phyloP scores from a whole-genome alignment of 1,139 yeast genomes.

The Suhomyces guaymorum region DNA sequence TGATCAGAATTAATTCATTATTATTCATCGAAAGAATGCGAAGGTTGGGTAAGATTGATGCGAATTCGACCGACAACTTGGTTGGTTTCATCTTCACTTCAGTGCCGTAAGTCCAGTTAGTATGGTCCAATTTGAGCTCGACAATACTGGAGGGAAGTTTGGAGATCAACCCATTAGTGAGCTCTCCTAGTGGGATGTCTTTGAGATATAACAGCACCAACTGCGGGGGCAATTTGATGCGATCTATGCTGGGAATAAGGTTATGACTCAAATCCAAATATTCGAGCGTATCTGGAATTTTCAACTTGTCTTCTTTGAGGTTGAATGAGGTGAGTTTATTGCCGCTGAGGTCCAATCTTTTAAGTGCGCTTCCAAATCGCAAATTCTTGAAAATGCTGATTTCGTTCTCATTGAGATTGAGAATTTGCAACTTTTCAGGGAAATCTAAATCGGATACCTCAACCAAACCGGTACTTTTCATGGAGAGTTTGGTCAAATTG shows the following conservation, averaged over 20 bases:
- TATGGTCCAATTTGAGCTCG: slow-evolving; percentile 12
- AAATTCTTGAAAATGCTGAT: slow-evolving; percentile 19
- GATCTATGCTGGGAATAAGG: slow-evolving; percentile 12
- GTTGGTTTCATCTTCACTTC: not conserved
- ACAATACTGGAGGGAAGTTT: slow-evolving; percentile 12
- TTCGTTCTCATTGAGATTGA: slow-evolving; percentile 23
- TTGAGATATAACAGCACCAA: slow-evolving; percentile 13
- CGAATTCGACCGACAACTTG: slow-evolving; percentile 7
- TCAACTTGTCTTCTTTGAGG: slow-evolving; percentile 5
- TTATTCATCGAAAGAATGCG: slow-evolving; percentile 8
- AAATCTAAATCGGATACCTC: slow-evolving; percentile 19
- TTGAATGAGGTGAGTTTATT: slow-evolving; percentile 18
- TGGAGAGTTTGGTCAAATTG: slow-evolving; percentile 21
- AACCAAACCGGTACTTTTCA: slow-evolving; percentile 26
- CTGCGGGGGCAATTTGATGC: slow-evolving; percentile 12
- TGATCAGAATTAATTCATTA: slow-evolving; percentile 11
- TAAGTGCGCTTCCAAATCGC: slow-evolving; percentile 15
- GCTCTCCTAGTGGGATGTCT: slow-evolving; percentile 11
- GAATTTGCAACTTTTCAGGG: slow-evolving; percentile 19
- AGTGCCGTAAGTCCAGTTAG: slow-evolving; percentile 1
- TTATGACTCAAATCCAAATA: slow-evolving; percentile 20
- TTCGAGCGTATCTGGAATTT: slow-evolving; percentile 11
- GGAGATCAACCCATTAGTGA: slow-evolving; percentile 9
- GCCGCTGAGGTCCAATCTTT: slow-evolving; percentile 17
- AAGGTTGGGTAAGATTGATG: slow-evolving; percentile 4